These are phyloP conservation scores for Mortierella sp. DNA, from an alignment of 371 early-diverging fungal genomes.

Conservation along the genomic window DNA sequence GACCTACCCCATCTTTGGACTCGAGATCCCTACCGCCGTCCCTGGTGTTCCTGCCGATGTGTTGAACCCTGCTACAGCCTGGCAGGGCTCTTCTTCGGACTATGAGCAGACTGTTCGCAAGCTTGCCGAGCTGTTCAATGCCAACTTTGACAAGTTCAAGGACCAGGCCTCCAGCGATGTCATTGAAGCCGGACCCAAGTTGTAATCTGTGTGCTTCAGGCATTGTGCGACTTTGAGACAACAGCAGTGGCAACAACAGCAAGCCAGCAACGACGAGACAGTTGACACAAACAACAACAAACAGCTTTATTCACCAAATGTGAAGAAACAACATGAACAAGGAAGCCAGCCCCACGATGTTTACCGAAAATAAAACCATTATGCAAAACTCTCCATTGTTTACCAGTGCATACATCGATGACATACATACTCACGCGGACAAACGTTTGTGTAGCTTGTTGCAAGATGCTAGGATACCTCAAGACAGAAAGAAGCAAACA, in stretches of 20 bases:
- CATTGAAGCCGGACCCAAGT: slow-evolving; percentile 79
- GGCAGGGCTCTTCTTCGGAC: slow-evolving; percentile 81
- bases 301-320: too few relatives aligned
- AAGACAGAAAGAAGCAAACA: too few relatives aligned
- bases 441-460: too few relatives aligned
- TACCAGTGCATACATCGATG: too few relatives aligned
- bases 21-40: slow-evolving; percentile 84
- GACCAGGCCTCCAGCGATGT: slow-evolving; percentile 85
- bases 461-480: too few relatives aligned
- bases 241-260: not conserved
- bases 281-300: not conserved
- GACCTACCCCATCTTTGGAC: slow-evolving; percentile 86
- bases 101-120: slow-evolving; percentile 79
- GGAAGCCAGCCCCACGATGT: not conserved
- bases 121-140: slow-evolving; percentile 86
- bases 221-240: not conserved
- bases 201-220: slow-evolving; percentile 6
- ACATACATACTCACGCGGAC: too few relatives aligned
- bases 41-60: slow-evolving; percentile 88
- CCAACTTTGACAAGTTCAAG: slow-evolving; percentile 91
- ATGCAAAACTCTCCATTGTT: too few relatives aligned
- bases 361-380: not conserved
- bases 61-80: slow-evolving; percentile 89
- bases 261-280: not conserved
- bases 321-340: not conserved